Evolutionary conservation across 768 basidiomycete species (phyloP).

Genomic region (Pholiota microspora): DNA sequence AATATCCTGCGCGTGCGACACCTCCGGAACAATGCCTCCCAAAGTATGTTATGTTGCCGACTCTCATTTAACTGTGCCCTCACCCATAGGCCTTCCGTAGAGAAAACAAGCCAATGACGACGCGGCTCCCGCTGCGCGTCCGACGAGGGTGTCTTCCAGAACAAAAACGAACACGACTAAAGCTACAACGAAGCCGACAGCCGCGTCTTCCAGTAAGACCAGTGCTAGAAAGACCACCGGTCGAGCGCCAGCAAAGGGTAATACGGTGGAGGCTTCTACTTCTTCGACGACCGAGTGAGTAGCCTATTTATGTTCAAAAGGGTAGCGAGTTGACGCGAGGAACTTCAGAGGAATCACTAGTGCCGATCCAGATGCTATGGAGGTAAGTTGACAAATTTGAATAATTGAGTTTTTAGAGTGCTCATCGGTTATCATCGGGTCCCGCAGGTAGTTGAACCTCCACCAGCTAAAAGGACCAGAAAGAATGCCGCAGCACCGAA

Average conservation of each 20-base stretch:
- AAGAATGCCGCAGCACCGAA: conserved; percentile 9
- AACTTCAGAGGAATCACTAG: conserved; percentile 2
- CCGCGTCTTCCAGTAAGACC: conserved; percentile 1
- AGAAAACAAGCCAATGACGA: conserved; percentile 55
- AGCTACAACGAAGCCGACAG: conserved; percentile 9
- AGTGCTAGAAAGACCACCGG: not conserved
- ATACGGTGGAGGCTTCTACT: conserved; percentile 7
- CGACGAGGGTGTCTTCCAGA: conserved; percentile 25
- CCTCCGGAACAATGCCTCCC: conserved; percentile 30
- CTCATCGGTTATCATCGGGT: not conserved
- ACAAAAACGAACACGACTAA: conserved; percentile 11
- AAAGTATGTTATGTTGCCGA: conserved; percentile 25
- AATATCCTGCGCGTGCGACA: not conserved
- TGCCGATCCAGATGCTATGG: conserved; percentile 14
- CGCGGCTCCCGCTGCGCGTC: conserved; percentile 31
- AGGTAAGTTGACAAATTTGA: conserved; percentile 10
- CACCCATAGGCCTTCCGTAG: conserved; percentile 30
- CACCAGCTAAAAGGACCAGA: not conserved
- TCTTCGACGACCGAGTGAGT: conserved; percentile 9
- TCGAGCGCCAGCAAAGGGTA: not conserved
- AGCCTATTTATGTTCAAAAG: not conserved
- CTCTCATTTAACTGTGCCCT: not conserved
- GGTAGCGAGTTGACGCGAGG: too few relatives aligned
- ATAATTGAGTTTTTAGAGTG: too few relatives aligned
- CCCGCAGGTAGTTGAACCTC: not conserved